Conservation (phyloP, 345 rosid genomes). For the Barbarea vulgaris region DNA sequence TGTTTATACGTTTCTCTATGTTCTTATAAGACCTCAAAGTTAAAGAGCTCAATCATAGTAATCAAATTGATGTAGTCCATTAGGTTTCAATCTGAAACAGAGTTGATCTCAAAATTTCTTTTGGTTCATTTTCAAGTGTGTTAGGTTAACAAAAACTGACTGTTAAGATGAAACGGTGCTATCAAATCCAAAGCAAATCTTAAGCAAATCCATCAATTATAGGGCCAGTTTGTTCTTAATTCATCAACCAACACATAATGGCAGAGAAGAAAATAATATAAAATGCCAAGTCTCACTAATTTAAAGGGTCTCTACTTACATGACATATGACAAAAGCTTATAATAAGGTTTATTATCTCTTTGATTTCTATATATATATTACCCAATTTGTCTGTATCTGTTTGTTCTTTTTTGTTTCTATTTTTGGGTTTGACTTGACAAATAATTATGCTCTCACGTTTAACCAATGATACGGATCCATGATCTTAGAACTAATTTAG, state of each 20-base stretch:
- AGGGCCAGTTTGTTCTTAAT: background rate
- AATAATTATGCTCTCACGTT: conserved; percentile 25
- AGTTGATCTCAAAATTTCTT: conserved; percentile 3
- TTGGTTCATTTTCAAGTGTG: conserved; percentile 20
- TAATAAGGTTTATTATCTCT: conserved; percentile 21
- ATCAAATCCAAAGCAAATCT: conserved; percentile 28
- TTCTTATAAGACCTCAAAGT: no score
- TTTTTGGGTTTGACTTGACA: conserved; percentile 30
- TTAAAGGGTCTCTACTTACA: conserved; percentile 10
- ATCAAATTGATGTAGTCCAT: background rate
- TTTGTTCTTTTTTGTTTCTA: conserved; percentile 24
- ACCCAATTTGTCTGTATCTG: conserved; percentile 20
- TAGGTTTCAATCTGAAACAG: background rate
- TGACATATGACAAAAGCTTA: conserved; percentile 14
- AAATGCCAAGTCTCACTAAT: background rate
- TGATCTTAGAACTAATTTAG: background rate
- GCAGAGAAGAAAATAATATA: background rate
- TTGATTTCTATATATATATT: background rate
- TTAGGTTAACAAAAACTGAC: background rate
- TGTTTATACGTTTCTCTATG: background rate
- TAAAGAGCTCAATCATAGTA: no score
- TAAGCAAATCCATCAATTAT: conserved; percentile 31
- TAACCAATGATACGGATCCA: conserved; percentile 22
- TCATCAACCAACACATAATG: conserved; percentile 30
- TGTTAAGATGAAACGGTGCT: conserved; percentile 12